Conservation (phyloP, 2,329 filamentous ascomycete genomes). For the Teratosphaeria epicoccoides region DNA sequence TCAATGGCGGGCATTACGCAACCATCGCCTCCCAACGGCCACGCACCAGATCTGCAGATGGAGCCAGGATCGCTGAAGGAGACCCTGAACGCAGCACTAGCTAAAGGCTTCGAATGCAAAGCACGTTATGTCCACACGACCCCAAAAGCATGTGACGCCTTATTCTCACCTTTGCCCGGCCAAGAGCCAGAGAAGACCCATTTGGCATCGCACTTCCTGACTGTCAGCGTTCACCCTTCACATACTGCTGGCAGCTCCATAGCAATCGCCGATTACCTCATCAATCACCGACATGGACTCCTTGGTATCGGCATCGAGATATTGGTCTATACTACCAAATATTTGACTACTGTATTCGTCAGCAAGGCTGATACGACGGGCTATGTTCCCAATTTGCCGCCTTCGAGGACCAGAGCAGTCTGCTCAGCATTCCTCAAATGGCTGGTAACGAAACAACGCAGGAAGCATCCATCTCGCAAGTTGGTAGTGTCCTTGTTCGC, state of each 20-base stretch:
- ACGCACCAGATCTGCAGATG: background rate
- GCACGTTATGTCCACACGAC: slow-evolving; percentile 83
- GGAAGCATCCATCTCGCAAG: slow-evolving; percentile 28
- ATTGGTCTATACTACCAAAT: slow-evolving; percentile 69
- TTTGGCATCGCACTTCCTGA: slow-evolving; percentile 73
- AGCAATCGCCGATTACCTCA: slow-evolving; percentile 5
- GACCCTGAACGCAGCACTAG: slow-evolving; percentile 43
- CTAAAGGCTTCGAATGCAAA: slow-evolving; percentile 48
- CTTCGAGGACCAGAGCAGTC: slow-evolving; percentile 59
- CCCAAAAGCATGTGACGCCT: slow-evolving; percentile 59
- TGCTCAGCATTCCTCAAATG: slow-evolving; percentile 67
- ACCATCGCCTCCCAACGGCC: background rate
- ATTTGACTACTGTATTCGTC: slow-evolving; percentile 79
- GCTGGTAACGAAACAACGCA: slow-evolving; percentile 53
- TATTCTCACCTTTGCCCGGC: slow-evolving; percentile 70
- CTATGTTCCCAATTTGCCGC: slow-evolving; percentile 57
- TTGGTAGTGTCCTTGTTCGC: slow-evolving; percentile 85
- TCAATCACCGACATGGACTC: slow-evolving; percentile 34
- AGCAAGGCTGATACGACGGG: slow-evolving; percentile 97
- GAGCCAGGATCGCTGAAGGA: slow-evolving; percentile 19
- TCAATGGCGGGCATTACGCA: background rate
- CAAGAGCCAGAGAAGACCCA: slow-evolving; percentile 65
- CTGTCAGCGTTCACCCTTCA: slow-evolving; percentile 35
- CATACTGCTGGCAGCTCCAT: background rate
- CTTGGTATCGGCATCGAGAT: slow-evolving; percentile 78